Base-by-base conservation (phyloP, 345 rosid species). In the Bruguiera parviflora region DNA sequence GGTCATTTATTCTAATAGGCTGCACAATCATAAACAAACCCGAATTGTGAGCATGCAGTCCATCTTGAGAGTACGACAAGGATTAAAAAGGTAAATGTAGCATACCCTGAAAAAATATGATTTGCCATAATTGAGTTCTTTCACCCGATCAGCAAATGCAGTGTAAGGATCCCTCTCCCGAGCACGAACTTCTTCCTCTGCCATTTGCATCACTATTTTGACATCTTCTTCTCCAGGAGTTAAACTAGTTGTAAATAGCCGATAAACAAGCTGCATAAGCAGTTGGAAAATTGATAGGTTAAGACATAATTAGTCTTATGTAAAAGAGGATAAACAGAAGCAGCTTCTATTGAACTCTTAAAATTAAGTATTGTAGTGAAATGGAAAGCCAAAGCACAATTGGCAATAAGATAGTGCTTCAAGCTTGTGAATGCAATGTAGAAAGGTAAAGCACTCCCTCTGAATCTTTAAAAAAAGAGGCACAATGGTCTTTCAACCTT, bases 91-190 rank as follows among this genome's bases (percentile, higher is more conserved):
- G 46, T 58, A 24, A 65, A 73, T 43, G 53, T 66, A 64, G 62
- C 71, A 72, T 86, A 91, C 98, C 87, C 93, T 87, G 69, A 91
- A 93, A 78, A 91, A 88, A 58, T 88, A 88, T n/a, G 98, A 89
- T 66, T 89, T 86, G 73, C 98, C 98, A 75, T 89, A 86, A 72
- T 89, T 89, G 77, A 93, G 82, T 84, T 93, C 94, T 73, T 83
- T 89, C 78, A 85, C 94, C 64, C 98, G 81, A 77, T 91, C 85
- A 71, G 87, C 74, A 73, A 91, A 93, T 68, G 87, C 97, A 76
- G 91, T 89, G 67, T 84, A 83, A 53, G 98, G 96, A 83, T 93
- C 98, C 77, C 98, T 91, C 46, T 89, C 98, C 73, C 83, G 92
- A 71, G 98, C 94, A 82, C 78, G 92, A 57, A 93, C 85, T 8